phyloP scores from a whole-genome alignment of 2,329 filamentous ascomycete genomes.

The Claviceps spartinae region DNA sequence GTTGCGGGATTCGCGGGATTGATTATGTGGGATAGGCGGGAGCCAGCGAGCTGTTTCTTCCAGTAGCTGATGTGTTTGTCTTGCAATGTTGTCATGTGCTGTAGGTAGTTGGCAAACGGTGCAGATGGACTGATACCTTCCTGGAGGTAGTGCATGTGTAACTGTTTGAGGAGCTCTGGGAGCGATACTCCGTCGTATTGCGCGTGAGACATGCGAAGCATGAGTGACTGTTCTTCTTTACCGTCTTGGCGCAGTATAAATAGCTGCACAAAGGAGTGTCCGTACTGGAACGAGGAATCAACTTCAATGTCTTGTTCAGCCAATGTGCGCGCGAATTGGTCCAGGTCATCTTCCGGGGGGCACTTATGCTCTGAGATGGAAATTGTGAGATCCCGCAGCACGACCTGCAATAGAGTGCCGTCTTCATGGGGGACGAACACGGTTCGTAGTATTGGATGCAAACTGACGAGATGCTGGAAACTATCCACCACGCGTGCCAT shows the following conservation, averaged over 20 bases:
- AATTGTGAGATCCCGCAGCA: conserved; percentile 38
- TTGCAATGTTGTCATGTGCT: conserved; percentile 26
- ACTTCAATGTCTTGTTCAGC: background rate
- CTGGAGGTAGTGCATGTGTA: conserved; percentile 33
- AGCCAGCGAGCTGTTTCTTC: conserved; percentile 42
- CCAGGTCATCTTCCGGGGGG: conserved; percentile 18
- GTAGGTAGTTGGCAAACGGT: conserved; percentile 33
- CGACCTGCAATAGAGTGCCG: conserved; percentile 38
- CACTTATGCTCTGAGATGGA: conserved; percentile 25
- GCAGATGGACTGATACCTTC: conserved; percentile 16
- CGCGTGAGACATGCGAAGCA: background rate
- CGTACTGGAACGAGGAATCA: conserved; percentile 30
- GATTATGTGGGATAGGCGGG: conserved; percentile 28
- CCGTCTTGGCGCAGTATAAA: conserved; percentile 37
- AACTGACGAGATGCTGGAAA: conserved; percentile 41
- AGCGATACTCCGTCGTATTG: conserved; percentile 1
- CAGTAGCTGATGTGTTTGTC: conserved; percentile 42
- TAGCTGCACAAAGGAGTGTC: conserved; percentile 44
- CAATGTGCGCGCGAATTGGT: conserved; percentile 18
- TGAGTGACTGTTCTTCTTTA: conserved; percentile 16
- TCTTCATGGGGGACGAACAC: conserved; percentile 43
- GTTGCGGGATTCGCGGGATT: conserved; percentile 6
- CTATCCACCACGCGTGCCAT: conserved; percentile 31
- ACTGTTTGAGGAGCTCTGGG: conserved; percentile 41
- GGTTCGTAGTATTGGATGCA: conserved; percentile 52